Conservation (phyloP, 148 eudicot genomes). For the Gaultheria prostrata region DNA sequence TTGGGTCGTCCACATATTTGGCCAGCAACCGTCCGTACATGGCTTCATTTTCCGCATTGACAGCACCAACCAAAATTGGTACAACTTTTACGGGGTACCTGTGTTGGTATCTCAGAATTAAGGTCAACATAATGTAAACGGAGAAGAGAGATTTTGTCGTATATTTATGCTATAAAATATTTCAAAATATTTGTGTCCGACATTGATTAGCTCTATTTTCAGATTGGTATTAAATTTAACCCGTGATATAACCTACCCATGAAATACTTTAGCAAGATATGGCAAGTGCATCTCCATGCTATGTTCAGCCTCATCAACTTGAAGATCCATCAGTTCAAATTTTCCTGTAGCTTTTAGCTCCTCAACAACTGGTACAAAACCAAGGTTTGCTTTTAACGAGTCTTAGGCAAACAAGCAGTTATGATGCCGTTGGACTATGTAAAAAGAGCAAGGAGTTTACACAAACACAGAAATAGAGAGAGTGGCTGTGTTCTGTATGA, state of each 20-base stretch:
- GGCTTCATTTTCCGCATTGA: constrained; percentile 78
- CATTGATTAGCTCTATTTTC: too few species aligned
- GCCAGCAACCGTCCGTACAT: constrained; percentile 72
- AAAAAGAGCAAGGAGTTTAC: not conserved
- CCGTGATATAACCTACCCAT: constrained; percentile 50
- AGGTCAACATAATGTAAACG: constrained; percentile 14
- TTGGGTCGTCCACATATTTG: constrained; percentile 84
- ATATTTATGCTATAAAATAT: too few species aligned
- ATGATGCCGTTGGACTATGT: not conserved
- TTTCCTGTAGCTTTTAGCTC: constrained; percentile 84
- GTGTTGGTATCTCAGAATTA: constrained; percentile 21
- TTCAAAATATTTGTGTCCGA: too few species aligned
- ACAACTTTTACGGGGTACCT: constrained; percentile 80
- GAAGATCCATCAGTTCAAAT: constrained; percentile 83
- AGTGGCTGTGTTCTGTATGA: not conserved
- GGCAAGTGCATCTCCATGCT: constrained; percentile 99
- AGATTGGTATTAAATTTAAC: not conserved
- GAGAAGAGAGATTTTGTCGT: not conserved
- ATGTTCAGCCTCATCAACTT: constrained; percentile 94
- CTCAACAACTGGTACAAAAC: constrained; percentile 47
- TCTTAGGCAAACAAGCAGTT: not conserved
- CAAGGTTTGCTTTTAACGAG: constrained; percentile 10
- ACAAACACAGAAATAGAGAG: not conserved
- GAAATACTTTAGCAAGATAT: constrained; percentile 91
- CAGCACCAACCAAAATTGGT: constrained; percentile 90